phyloP scores from a whole-genome alignment of 352 stramenopile species.

The Phytophthora sojae region DNA sequence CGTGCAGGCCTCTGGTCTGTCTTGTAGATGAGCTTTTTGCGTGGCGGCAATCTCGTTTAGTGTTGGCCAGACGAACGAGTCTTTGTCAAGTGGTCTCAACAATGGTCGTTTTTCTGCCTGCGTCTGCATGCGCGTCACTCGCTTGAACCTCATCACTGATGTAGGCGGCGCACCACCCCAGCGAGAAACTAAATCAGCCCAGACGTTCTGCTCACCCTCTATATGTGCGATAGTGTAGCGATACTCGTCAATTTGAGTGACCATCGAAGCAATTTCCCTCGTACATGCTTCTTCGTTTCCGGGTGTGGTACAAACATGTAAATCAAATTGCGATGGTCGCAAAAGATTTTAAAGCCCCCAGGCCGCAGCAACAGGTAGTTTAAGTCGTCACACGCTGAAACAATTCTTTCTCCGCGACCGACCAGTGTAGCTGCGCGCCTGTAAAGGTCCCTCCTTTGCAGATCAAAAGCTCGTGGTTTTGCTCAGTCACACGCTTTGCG shows the following conservation, averaged over 20 bases:
- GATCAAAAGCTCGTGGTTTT: too few relatives aligned
- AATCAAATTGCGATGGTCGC: constrained; percentile 11
- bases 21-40: not conserved
- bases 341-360: constrained; percentile 3
- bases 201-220: too few relatives aligned
- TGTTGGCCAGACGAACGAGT: constrained; percentile 10
- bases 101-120: not conserved
- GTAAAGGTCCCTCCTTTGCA: too few relatives aligned
- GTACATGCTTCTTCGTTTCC: too few relatives aligned
- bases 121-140: constrained; percentile 1
- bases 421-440: too few relatives aligned
- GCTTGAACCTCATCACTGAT: not conserved
- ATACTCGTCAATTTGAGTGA: too few relatives aligned
- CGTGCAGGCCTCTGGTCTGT: not conserved
- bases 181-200: constrained; percentile 10
- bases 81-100: constrained; percentile 8
- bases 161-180: constrained; percentile 4
- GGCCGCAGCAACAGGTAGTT: constrained; percentile 4
- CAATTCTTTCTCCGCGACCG: too few relatives aligned
- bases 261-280: too few relatives aligned
- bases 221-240: too few relatives aligned
- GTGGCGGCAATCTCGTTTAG: constrained; percentile 3
- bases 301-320: constrained; percentile 6
- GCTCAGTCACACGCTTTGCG: too few relatives aligned
- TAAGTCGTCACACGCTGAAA: too few relatives aligned